Base-by-base conservation (phyloP, 768 basidiomycete species). In the Suillus subluteus region DNA sequence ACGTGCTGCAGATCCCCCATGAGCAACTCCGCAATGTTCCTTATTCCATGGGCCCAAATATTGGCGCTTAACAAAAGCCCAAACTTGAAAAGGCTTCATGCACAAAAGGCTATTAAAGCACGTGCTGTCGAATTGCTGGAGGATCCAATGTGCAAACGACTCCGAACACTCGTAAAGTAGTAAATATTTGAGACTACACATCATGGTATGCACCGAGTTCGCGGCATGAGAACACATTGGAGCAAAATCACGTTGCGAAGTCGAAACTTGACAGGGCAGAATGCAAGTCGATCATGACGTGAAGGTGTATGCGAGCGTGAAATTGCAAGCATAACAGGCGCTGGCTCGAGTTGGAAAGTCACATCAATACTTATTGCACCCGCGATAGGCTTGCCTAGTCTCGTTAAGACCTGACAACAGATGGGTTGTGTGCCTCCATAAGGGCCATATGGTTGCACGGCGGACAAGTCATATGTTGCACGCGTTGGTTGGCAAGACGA, bases 211-310 rank as follows among this genome's bases (percentile, higher is more conserved):
- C 30, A 41, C n/a, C 11, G 21, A 38, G 5, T 41, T 59, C 23
- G 16, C 23, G 21, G 40, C 59, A 61, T 13, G 26, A 18, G 40
- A 38, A 4, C 40, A 59, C 15, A n/a, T 56, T 21, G 41, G 40
- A 44, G 41, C 7, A 30, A 6, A 11, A 21, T 43, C 41, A 43
- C 37, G 21, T 21, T 61, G 6, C 41, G 18, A 61, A 43, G 30
- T 13, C 18, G 30, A 61, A 44, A 12, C 41, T 44, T 30, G 18
- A 61, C 30, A 21, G 11, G 58, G 58, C 38, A 58, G 23, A 23
- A 58, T 58, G 23, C 23, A 35, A 21, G 58, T 59, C 41, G 59
- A 61, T 61, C 59, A 61, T 61, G 59, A 61, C 12, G 59, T 43
- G 59, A 61, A 61, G 41, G 16, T 61, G 12, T 32, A 30, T 61